Base-by-base conservation (phyloP, 129 eudicot species). In the Flaveria linearis region DNA sequence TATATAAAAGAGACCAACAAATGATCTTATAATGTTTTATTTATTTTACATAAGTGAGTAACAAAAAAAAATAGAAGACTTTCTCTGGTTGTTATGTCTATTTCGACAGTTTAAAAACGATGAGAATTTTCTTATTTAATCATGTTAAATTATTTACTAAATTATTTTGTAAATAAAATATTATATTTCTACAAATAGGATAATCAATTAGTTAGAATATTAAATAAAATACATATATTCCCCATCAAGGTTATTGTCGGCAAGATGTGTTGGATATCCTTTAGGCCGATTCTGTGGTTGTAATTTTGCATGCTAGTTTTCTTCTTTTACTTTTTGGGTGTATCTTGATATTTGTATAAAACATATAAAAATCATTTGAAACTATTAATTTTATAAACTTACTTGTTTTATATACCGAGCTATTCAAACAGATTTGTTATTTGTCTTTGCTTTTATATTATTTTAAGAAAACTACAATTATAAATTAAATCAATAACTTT, bases 231-330 rank as follows among this genome's bases (percentile, higher is more conserved):
- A 52, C 7, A 39, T 67, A 76, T 60, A 33, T 71, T 62, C 28
- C 9, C 23, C 14, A 70, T 47, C 72, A 60, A 62, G 53, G 71
- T 74, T 47, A 23, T 61, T 78, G 81, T 78, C 81, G 81, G 81
- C 70, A 58, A 57, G 62, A 77, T 45, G 42, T 55, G 75, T 5
- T 76, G 47, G 9, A 28, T 23, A 20, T 68, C 20, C 18, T 26
- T 25, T 26, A 64, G 67, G 43, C 58, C 22, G 58, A 45, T 22
- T 20, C 3, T 42, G 78, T 74, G 78, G 78, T 46, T 75, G 79
- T 75, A 62, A 2, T 64, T 62, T 46, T 61, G 3, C 60, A 20
- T 42, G 17, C 56, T 60, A 11, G 45, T 63, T 50, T 51, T 14
- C 43, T 8, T 28, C 12, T 50, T 63, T 25, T 39, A 8, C 28